Evolutionary conservation across 352 stramenopile genomes (phyloP).

Genomic region (Phytophthora sansomeana): DNA sequence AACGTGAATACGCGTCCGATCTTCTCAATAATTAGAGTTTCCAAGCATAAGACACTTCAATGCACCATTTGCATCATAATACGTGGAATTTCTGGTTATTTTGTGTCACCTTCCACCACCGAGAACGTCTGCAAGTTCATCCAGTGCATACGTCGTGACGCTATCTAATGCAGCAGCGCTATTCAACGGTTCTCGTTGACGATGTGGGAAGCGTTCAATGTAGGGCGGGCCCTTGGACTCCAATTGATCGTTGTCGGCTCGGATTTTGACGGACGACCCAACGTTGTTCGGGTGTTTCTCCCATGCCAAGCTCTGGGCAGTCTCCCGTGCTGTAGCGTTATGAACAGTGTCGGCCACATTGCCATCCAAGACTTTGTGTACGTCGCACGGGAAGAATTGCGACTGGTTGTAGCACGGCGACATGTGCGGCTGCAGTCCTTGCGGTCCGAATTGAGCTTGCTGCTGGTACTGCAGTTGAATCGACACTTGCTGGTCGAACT

Average conservation of each 20-base stretch:
- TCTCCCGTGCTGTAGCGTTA: slow-evolving; percentile 42
- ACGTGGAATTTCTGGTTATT: too few relatives aligned
- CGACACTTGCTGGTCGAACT: slow-evolving; percentile 82
- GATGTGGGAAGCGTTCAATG: slow-evolving; percentile 70
- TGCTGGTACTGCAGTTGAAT: slow-evolving; percentile 85
- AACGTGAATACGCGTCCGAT: too few relatives aligned
- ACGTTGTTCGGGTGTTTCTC: slow-evolving; percentile 63
- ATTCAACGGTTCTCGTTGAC: slow-evolving; percentile 42
- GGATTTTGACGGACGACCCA: slow-evolving; percentile 75
- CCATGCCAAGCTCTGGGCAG: slow-evolving; percentile 64
- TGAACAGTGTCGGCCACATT: slow-evolving; percentile 61
- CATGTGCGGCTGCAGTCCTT: slow-evolving; percentile 78
- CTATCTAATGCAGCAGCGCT: slow-evolving; percentile 35
- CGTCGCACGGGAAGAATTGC: slow-evolving; percentile 83
- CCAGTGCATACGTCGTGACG: slow-evolving; percentile 36
- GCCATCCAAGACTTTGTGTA: slow-evolving; percentile 75
- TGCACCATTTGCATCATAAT: too few relatives aligned
- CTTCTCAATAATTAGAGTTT: too few relatives aligned
- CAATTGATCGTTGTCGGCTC: slow-evolving; percentile 52
- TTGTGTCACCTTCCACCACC: slow-evolving; percentile 39
- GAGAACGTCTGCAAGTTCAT: slow-evolving; percentile 57
- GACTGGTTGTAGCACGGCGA: slow-evolving; percentile 86
- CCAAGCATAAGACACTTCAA: too few relatives aligned
- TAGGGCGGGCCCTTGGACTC: slow-evolving; percentile 62
- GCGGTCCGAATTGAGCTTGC: slow-evolving; percentile 56